phyloP scores from a whole-genome alignment of 2,329 filamentous ascomycete genomes.

The Esteya vermicola region DNA sequence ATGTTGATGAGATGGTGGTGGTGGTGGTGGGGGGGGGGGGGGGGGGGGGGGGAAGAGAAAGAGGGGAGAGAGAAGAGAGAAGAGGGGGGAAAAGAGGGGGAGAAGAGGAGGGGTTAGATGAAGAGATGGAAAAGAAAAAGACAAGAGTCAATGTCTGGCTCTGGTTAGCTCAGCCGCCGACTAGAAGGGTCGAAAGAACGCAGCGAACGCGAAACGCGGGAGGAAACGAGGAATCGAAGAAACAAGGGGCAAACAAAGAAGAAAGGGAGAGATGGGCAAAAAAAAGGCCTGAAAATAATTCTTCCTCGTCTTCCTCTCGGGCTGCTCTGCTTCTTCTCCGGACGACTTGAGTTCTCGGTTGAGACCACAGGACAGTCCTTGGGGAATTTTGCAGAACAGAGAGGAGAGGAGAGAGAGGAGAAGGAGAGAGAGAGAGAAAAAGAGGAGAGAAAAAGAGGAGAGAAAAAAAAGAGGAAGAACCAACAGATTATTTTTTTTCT shows the following conservation, averaged over 20 bases:
- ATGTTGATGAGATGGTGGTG: neutral
- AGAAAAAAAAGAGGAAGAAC: too few species aligned
- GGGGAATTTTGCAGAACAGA: neutral
- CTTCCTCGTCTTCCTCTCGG: too few species aligned
- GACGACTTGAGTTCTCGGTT: neutral
- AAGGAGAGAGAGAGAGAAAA: neutral
- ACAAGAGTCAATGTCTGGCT: neutral
- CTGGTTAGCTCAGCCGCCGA: too few species aligned
- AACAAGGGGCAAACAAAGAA: too few species aligned
- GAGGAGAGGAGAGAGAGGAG: neutral
- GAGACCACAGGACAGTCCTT: slow-evolving; percentile 1
- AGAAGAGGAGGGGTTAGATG: neutral
- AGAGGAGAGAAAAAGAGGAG: neutral
- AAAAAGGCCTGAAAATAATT: too few species aligned
- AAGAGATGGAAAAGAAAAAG: neutral
- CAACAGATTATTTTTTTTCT: neutral
- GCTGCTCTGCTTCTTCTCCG: slow-evolving; percentile 1
- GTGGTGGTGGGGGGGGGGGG: neutral
- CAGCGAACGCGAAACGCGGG: neutral
- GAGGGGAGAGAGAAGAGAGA: neutral
- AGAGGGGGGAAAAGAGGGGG: neutral
- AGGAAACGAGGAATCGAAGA: too few species aligned
- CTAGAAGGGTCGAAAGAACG: neutral
- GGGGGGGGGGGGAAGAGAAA: neutral
- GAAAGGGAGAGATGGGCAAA: too few species aligned